Conservation (phyloP, 306 rosid species). For the Quercus bicolor region DNA sequence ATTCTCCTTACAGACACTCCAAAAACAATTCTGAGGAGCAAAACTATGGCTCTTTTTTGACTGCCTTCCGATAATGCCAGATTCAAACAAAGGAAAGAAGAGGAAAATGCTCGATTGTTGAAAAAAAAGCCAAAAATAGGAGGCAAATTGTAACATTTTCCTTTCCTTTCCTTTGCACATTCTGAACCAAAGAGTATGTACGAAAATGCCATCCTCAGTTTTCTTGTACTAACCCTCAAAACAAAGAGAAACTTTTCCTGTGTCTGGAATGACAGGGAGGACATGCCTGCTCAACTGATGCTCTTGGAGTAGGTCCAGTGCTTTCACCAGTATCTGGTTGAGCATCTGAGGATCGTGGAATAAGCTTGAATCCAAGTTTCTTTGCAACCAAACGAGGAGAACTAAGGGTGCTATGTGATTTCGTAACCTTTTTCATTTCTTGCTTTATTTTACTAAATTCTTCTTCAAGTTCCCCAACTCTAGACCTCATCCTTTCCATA, state of each 20-base stretch:
- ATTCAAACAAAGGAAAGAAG: slow-evolving; percentile 51
- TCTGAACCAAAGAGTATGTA: slow-evolving; percentile 43
- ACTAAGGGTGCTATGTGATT: slow-evolving; percentile 58
- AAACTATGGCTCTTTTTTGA: neutral
- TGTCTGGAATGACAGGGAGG: slow-evolving; percentile 47
- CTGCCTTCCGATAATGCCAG: slow-evolving; percentile 21
- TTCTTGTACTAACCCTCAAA: slow-evolving; percentile 29
- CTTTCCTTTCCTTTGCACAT: slow-evolving; percentile 50
- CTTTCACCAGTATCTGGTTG: slow-evolving; percentile 59
- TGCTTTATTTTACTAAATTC: slow-evolving; percentile 75
- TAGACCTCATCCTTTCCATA: slow-evolving; percentile 79
- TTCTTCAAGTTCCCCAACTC: slow-evolving; percentile 86
- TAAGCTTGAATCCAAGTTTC: slow-evolving; percentile 72
- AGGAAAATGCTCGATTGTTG: slow-evolving; percentile 41
- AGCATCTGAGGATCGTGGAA: slow-evolving; percentile 67
- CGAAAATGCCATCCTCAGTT: slow-evolving; percentile 8
- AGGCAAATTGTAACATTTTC: slow-evolving; percentile 37
- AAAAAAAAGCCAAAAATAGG: neutral
- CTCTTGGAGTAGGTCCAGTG: slow-evolving; percentile 48
- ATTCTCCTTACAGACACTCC: neutral
- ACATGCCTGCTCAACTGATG: slow-evolving; percentile 55
- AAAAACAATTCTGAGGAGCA: neutral
- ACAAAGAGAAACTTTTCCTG: slow-evolving; percentile 59
- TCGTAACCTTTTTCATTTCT: slow-evolving; percentile 78
- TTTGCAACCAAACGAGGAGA: slow-evolving; percentile 59